Evolutionary conservation across 2,329 filamentous ascomycete genomes (phyloP).

Genomic region (Neofusicoccum sp.): DNA sequence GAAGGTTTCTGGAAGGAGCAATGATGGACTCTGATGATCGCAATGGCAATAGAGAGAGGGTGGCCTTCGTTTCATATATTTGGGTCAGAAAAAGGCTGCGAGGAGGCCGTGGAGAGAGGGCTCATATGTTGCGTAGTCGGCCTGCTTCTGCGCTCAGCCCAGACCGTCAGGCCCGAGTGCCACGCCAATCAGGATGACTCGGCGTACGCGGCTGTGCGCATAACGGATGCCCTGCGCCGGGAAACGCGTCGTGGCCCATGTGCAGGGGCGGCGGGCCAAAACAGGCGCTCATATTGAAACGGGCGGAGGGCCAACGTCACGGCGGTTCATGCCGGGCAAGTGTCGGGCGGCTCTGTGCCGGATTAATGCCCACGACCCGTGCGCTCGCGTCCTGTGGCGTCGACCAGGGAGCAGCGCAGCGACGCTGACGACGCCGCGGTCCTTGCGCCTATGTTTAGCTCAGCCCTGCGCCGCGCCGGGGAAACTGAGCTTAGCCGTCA

Average conservation of each 20-base stretch:
- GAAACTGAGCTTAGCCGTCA: background rate
- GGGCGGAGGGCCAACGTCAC: too few species aligned
- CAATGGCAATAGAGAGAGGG: slow-evolving; percentile 2
- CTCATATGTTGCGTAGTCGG: background rate
- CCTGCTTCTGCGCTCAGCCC: background rate
- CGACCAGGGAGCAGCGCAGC: background rate
- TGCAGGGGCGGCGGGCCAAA: too few species aligned
- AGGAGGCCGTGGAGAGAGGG: background rate
- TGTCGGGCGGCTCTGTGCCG: background rate
- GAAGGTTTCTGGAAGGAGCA: slow-evolving; percentile 3
- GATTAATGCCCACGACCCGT: background rate
- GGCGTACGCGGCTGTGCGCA: background rate
- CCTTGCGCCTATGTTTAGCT: background rate
- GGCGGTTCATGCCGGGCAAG: background rate
- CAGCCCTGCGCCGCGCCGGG: background rate
- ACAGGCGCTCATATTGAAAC: background rate
- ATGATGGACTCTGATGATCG: slow-evolving; percentile 1
- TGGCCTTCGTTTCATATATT: slow-evolving; percentile 12
- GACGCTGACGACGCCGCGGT: background rate
- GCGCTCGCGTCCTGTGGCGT: background rate
- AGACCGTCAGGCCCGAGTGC: background rate
- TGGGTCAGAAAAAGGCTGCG: background rate
- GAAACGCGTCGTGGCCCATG: background rate
- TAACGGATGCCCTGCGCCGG: background rate
- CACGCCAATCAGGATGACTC: background rate